These are phyloP conservation scores for Fusarium haematococcum DNA, from an alignment of 2,329 filamentous ascomycete species.

Conservation along the genomic window DNA sequence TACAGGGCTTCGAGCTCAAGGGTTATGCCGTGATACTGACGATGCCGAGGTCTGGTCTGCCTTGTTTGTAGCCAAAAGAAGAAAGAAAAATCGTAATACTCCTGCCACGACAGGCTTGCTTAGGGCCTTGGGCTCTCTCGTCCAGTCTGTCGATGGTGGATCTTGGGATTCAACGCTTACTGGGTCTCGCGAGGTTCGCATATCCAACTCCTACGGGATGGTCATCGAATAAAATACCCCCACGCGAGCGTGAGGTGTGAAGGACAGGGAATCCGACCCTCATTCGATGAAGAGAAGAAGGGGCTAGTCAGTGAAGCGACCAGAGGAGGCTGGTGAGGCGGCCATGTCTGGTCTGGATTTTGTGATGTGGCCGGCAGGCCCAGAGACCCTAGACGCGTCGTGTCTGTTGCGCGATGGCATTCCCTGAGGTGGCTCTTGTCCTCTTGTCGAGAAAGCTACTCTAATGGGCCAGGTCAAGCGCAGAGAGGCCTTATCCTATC, in stretches of 20 bases:
- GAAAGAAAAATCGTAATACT: background rate
- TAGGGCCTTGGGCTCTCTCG: background rate
- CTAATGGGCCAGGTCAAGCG: background rate
- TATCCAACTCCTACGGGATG: background rate
- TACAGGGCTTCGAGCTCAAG: background rate
- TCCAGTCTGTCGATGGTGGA: constrained; percentile 1
- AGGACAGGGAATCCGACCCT: constrained; percentile 1
- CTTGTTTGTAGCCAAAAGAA: background rate
- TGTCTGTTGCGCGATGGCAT: constrained; percentile 7
- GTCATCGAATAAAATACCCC: constrained; percentile 11
- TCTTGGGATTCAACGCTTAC: constrained; percentile 1
- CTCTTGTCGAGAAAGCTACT: background rate
- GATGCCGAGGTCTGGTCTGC: background rate
- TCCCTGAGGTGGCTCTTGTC: constrained; percentile 7
- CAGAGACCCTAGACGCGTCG: constrained; percentile 10
- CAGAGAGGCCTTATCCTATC: constrained; percentile 15
- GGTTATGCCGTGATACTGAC: constrained; percentile 6
- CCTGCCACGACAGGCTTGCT: background rate
- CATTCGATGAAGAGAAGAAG: background rate
- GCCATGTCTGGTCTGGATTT: constrained; percentile 10
- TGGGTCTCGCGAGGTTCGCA: background rate
- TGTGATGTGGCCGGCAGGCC: constrained; percentile 12
- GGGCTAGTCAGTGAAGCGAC: background rate
- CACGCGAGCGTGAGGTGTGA: constrained; percentile 10
- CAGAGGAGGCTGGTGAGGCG: constrained; percentile 3